phyloP scores from a whole-genome alignment of 2,329 filamentous ascomycete genomes.

The Aspergillus jensenii region DNA sequence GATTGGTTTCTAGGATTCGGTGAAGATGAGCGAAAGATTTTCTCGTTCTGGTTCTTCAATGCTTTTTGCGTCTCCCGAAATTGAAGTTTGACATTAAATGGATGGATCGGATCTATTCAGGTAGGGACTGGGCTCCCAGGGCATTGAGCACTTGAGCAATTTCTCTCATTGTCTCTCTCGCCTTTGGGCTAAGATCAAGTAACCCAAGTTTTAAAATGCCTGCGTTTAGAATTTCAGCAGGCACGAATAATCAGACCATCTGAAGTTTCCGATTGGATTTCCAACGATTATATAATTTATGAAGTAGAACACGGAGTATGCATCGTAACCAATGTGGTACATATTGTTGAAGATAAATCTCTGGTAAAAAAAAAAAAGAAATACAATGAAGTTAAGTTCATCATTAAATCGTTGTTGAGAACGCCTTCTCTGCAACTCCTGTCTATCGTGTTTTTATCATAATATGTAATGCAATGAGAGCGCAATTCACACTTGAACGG shows the following conservation, averaged over 20 bases:
- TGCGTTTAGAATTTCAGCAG: not conserved
- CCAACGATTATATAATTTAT: not conserved
- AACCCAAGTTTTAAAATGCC: not conserved
- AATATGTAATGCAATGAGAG: constrained; percentile 11
- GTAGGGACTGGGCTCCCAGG: not conserved
- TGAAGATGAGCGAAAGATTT: not conserved
- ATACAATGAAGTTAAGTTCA: constrained; percentile 12
- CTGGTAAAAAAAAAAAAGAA: constrained; percentile 3
- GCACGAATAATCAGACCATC: not conserved
- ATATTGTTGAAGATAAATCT: constrained; percentile 9
- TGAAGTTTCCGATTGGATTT: not conserved
- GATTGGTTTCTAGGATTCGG: not conserved
- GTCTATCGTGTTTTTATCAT: constrained; percentile 15
- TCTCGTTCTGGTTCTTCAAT: not conserved
- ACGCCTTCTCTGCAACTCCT: constrained; percentile 26
- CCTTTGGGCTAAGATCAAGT: not conserved
- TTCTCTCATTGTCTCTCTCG: not conserved
- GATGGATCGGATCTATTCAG: not conserved
- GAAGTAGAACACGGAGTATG: not conserved
- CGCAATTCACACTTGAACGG: not conserved
- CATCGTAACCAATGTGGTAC: not conserved
- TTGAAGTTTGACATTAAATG: not conserved
- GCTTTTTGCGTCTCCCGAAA: not conserved
- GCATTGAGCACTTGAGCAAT: not conserved
- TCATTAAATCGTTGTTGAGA: constrained; percentile 38